A percentile compares a stretch with the other conserved stretches of the same genome.
These are phyloP conservation scores for Pseudopyrenochaeta lycopersici DNA, from an alignment of 2,329 filamentous ascomycete species.

Conservation along the genomic window DNA sequence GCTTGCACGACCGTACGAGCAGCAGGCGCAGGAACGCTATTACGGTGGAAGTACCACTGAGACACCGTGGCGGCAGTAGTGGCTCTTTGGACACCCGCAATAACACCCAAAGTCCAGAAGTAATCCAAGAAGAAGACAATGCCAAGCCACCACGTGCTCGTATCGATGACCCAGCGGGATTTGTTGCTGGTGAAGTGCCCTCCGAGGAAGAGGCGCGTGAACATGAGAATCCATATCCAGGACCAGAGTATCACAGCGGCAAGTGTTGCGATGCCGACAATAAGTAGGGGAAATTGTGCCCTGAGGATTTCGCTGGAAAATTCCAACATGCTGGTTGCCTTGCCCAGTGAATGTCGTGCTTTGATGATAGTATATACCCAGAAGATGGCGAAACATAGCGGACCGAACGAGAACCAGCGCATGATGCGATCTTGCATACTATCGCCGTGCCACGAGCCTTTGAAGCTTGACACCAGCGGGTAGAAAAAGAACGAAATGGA, in stretches of 20 bases:
- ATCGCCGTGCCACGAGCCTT: slow-evolving; percentile 75
- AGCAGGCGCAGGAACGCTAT: slow-evolving; percentile 78
- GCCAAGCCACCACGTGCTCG: slow-evolving; percentile 95
- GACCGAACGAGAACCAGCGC: slow-evolving; percentile 85
- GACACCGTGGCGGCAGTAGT: slow-evolving; percentile 95
- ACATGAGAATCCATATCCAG: slow-evolving; percentile 97
- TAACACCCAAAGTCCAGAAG: slow-evolving; percentile 89
- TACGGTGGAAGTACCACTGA: slow-evolving; percentile 98
- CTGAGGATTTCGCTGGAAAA: slow-evolving; percentile 89
- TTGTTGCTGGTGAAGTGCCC: slow-evolving; percentile 72
- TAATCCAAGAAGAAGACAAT: slow-evolving; percentile 92
- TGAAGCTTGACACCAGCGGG: slow-evolving; percentile 88
- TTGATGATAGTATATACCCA: slow-evolving; percentile 88
- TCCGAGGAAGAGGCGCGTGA: slow-evolving; percentile 93
- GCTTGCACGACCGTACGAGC: slow-evolving; percentile 84
- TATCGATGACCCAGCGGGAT: slow-evolving; percentile 78
- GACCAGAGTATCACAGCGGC: slow-evolving; percentile 84
- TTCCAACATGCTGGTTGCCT: slow-evolving; percentile 87
- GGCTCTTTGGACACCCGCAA: slow-evolving; percentile 87
- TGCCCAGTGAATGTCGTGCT: slow-evolving; percentile 80
- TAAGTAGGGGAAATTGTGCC: slow-evolving; percentile 81
- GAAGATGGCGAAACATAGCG: slow-evolving; percentile 74
- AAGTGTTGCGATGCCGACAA: slow-evolving; percentile 83
- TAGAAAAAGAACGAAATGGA: slow-evolving; percentile 91
- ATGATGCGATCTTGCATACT: slow-evolving; percentile 88